These are phyloP conservation scores for Pulveroboletus sp. DNA, from an alignment of 768 basidiomycete species.

Conservation along the genomic window DNA sequence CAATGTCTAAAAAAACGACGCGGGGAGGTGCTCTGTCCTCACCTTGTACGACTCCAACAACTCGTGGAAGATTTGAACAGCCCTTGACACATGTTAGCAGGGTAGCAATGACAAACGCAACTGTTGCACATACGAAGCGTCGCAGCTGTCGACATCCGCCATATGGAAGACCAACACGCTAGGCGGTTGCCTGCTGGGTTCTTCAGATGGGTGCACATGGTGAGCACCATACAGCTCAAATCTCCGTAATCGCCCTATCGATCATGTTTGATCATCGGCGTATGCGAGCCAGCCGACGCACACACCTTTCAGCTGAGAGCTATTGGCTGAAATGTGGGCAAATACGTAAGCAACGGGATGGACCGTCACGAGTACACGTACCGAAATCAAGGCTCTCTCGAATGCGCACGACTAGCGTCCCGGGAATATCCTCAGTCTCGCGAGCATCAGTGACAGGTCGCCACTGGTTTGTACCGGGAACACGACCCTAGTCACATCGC, in stretches of 20 bases:
- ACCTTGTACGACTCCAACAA: slow-evolving; percentile 77
- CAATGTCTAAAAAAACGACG: neutral
- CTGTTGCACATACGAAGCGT: slow-evolving; percentile 73
- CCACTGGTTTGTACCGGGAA: slow-evolving; percentile 89
- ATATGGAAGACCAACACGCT: slow-evolving; percentile 87
- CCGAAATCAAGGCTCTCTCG: slow-evolving; percentile 91
- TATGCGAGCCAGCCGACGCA: neutral
- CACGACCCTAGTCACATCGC: slow-evolving; percentile 57
- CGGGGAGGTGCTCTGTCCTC: neutral
- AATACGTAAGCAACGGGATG: slow-evolving; percentile 1
- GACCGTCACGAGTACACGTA: slow-evolving; percentile 29
- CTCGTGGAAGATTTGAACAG: slow-evolving; percentile 81
- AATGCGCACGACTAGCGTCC: slow-evolving; percentile 85
- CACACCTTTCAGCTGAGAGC: slow-evolving; percentile 84
- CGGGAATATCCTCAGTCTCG: slow-evolving; percentile 77
- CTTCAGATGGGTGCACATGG: slow-evolving; percentile 85
- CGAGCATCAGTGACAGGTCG: slow-evolving; percentile 86
- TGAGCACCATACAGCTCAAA: slow-evolving; percentile 86
- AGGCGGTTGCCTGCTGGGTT: slow-evolving; percentile 71
- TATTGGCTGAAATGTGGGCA: slow-evolving; percentile 78
- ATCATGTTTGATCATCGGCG: neutral
- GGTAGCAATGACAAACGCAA: neutral
- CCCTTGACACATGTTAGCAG: slow-evolving; percentile 41
- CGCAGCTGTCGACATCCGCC: slow-evolving; percentile 86
- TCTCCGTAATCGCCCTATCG: slow-evolving; percentile 69